phyloP scores from a whole-genome alignment of 139 green algal species.

The Raphidocelis subcapitata region DNA sequence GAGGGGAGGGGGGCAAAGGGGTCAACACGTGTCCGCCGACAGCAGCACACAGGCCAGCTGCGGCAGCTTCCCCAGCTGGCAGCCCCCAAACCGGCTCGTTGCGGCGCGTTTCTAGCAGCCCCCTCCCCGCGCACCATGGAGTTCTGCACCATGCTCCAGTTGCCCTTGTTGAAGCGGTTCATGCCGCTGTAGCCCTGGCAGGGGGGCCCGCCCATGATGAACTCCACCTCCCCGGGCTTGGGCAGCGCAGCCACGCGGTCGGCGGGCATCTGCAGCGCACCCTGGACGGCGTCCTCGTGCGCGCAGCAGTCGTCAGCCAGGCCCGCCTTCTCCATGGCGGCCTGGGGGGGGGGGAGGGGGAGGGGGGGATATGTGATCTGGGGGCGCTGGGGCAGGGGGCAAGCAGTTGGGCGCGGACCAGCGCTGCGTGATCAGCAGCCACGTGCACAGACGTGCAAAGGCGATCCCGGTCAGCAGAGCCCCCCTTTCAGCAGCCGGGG shows the following conservation, averaged over 20 bases:
- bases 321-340: slow-evolving; percentile 40
- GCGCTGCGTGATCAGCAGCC: background rate
- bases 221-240: slow-evolving; percentile 86
- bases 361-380: background rate
- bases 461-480: background rate
- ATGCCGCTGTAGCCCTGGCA: slow-evolving; percentile 98
- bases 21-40: too few relatives aligned
- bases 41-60: too few relatives aligned
- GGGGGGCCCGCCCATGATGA: slow-evolving; percentile 94
- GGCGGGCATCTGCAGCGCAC: background rate
- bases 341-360: slow-evolving; percentile 6
- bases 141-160: slow-evolving; percentile 96
- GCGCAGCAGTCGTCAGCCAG: slow-evolving; percentile 62
- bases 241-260: slow-evolving; percentile 53
- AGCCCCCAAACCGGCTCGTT: background rate
- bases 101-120: background rate
- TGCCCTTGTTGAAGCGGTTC: slow-evolving; percentile 98
- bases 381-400: background rate
- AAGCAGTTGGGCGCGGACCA: too few relatives aligned
- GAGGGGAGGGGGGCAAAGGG: background rate
- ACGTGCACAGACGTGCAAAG: background rate
- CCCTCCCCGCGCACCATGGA: slow-evolving; percentile 69
- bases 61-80: too few relatives aligned
- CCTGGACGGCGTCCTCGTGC: slow-evolving; percentile 39
- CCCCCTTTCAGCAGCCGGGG: too few relatives aligned